Evolutionary conservation across 1,284 basidiomycete species (phyloP).

Genomic region (Cutaneotrichosporon curvatum): DNA sequence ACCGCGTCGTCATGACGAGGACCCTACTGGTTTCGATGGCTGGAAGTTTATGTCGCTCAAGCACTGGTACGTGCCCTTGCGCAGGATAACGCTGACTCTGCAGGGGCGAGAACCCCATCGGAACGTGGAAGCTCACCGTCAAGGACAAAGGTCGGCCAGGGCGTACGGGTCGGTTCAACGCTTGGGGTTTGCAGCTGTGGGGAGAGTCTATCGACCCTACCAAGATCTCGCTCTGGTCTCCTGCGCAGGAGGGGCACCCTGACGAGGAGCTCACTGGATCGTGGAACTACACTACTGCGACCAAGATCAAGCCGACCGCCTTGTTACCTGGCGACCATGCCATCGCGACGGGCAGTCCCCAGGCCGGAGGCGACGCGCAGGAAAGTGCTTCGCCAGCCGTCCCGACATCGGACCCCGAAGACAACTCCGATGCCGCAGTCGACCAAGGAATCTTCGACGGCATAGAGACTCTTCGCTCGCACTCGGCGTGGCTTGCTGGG

Average conservation of each 20-base stretch:
- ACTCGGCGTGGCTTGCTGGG: constrained; percentile 77
- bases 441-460: constrained; percentile 84
- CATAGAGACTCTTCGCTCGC: constrained; percentile 66
- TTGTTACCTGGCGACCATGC: constrained; percentile 80
- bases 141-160: constrained; percentile 62
- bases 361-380: too few species aligned
- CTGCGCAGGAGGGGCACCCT: constrained; percentile 40
- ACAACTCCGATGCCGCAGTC: constrained; percentile 14
- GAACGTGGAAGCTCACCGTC: constrained; percentile 83
- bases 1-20: constrained; percentile 62
- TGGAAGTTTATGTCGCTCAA: constrained; percentile 99
- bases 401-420: constrained; percentile 14
- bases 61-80: constrained; percentile 67
- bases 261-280: constrained; percentile 44
- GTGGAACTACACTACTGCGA: constrained; percentile 45
- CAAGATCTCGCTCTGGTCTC: constrained; percentile 57
- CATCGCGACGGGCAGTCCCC: constrained; percentile 23
- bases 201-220: constrained; percentile 74
- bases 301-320: constrained; percentile 73
- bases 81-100: not conserved
- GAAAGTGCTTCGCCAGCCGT: not conserved
- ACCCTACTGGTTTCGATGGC: constrained; percentile 68
- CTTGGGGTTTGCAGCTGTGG: constrained; percentile 92
- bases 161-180: constrained; percentile 70
- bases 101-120: constrained; percentile 90